phyloP scores from a whole-genome alignment of 1,284 basidiomycete species.

The Cryptococcus sp. region DNA sequence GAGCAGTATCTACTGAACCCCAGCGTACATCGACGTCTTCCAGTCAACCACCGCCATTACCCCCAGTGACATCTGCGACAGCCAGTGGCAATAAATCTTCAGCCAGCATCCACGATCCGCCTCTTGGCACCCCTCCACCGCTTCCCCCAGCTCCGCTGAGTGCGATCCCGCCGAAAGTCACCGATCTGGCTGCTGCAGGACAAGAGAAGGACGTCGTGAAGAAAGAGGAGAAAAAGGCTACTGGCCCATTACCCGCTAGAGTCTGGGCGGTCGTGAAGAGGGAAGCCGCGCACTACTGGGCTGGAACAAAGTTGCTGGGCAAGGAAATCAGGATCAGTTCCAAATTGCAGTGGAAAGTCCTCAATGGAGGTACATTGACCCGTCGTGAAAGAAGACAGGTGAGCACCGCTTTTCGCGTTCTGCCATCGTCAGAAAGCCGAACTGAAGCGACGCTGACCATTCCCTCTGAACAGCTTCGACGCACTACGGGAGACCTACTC shows the following conservation, averaged over 20 bases:
- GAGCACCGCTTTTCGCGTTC: conserved; percentile 25
- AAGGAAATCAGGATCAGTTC: conserved; percentile 91
- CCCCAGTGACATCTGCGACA: conserved; percentile 8
- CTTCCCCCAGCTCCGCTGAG: conserved; percentile 30
- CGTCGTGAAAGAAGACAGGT: conserved; percentile 92
- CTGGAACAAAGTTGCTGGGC: conserved; percentile 89
- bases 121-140: conserved; percentile 37
- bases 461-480: conserved; percentile 65
- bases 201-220: conserved; percentile 72
- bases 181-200: conserved; percentile 45
- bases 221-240: conserved; percentile 54
- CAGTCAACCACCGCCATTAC: conserved; percentile 15
- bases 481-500: conserved; percentile 89
- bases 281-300: conserved; percentile 96
- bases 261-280: conserved; percentile 92
- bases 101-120: conserved; percentile 30
- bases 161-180: conserved; percentile 28
- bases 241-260: conserved; percentile 39
- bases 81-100: conserved; percentile 8
- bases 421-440: neutral
- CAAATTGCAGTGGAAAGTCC: conserved; percentile 85
- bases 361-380: conserved; percentile 88
- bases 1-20: conserved; percentile 32
- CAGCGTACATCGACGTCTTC: conserved; percentile 11
- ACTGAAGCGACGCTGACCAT: conserved; percentile 1